Evolutionary conservation across 352 stramenopile genomes (phyloP).

Genomic region (Phytophthora sp.): DNA sequence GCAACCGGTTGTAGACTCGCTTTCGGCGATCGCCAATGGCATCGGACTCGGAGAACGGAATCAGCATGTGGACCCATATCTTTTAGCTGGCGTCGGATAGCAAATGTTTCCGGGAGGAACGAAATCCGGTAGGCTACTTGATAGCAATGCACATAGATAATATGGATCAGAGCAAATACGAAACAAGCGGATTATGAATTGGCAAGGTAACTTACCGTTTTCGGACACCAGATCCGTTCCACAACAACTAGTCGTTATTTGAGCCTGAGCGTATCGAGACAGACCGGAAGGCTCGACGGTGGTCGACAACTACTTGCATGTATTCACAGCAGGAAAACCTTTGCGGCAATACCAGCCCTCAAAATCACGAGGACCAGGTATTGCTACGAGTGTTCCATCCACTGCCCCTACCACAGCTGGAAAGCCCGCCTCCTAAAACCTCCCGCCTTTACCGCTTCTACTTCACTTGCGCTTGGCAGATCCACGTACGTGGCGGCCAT

Average conservation of each 20-base stretch:
- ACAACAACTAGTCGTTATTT: constrained; percentile 8
- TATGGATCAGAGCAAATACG: too few species aligned
- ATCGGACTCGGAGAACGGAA: too few species aligned
- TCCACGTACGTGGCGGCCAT: background rate
- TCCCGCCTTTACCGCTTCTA: background rate
- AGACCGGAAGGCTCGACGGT: background rate
- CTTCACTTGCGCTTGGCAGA: background rate
- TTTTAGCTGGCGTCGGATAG: too few species aligned
- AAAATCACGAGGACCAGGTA: background rate
- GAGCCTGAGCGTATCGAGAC: constrained; percentile 2
- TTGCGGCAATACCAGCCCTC: constrained; percentile 14
- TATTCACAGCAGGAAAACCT: constrained; percentile 1
- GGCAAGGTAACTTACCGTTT: background rate
- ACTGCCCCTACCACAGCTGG: background rate
- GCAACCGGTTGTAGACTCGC: too few species aligned
- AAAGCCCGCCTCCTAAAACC: background rate
- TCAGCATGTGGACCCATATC: too few species aligned
- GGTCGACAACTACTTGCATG: constrained; percentile 3
- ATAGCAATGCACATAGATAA: too few species aligned
- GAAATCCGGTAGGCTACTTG: too few species aligned
- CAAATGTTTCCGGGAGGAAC: too few species aligned
- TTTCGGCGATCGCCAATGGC: too few species aligned
- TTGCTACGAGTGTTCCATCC: background rate
- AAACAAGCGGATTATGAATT: too few species aligned
- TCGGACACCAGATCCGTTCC: constrained; percentile 1